These are phyloP conservation scores for Candida gigantensis DNA, from an alignment of 1,139 yeast genomes.

Conservation along the genomic window DNA sequence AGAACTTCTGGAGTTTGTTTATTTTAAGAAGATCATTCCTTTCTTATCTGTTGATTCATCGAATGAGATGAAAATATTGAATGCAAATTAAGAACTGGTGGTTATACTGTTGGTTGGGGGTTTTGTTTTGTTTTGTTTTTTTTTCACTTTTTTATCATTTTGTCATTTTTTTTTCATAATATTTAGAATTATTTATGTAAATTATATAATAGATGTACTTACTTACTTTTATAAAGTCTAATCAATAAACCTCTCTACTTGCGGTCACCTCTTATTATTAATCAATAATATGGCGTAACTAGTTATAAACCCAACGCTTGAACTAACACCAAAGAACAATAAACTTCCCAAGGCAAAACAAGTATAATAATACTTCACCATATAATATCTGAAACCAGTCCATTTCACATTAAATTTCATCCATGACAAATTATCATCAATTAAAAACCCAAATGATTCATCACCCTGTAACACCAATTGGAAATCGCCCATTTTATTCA, in stretches of 20 bases:
- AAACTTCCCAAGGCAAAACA: constrained; percentile 53
- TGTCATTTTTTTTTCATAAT: no score
- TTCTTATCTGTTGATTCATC: constrained; percentile 42
- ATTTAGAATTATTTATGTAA: no score
- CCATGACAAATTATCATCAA: constrained; percentile 15
- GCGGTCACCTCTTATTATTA: constrained; percentile 1
- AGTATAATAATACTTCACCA: constrained; percentile 49
- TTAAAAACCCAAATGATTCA: no score
- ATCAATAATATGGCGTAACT: constrained; percentile 17
- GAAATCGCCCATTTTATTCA: constrained; percentile 6
- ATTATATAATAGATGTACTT: no score
- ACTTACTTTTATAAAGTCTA: no score
- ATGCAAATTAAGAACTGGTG: constrained; percentile 34
- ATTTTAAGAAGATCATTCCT: constrained; percentile 42
- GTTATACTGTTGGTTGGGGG: no score
- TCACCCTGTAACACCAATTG: constrained; percentile 5
- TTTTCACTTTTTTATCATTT: neutral
- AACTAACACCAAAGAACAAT: constrained; percentile 49
- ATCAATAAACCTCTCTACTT: no score
- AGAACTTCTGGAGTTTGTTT: constrained; percentile 31
- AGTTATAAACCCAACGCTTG: constrained; percentile 28
- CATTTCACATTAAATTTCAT: constrained; percentile 36
- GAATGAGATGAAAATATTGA: constrained; percentile 39
- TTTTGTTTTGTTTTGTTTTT: neutral
- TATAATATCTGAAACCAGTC: constrained; percentile 58